Evolutionary conservation across 2,329 filamentous ascomycete species (phyloP).

Genomic region (Lachnellula occidentalis): DNA sequence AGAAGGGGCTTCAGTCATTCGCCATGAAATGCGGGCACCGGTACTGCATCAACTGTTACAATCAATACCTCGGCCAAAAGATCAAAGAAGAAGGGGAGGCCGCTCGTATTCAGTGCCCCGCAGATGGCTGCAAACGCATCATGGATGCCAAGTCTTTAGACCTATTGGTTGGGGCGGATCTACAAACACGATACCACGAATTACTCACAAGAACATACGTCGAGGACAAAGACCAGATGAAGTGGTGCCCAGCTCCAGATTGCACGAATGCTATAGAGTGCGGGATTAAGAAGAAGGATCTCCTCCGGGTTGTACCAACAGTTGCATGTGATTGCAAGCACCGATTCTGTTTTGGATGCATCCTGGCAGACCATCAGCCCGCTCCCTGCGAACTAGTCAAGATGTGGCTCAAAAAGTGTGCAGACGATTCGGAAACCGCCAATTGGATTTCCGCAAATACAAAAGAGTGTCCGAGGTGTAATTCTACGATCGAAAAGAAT

Average conservation of each 20-base stretch:
- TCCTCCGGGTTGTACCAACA: constrained; percentile 80
- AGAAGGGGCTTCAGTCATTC: constrained; percentile 70
- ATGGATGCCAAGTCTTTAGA: constrained; percentile 86
- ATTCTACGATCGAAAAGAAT: constrained; percentile 98
- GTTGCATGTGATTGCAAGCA: constrained; percentile 81
- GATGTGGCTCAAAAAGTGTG: constrained; percentile 96
- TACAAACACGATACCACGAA: constrained; percentile 66
- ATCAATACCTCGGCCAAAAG: constrained; percentile 86
- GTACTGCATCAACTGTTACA: constrained; percentile 89
- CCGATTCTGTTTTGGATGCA: constrained; percentile 93
- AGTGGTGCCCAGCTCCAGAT: constrained; percentile 98
- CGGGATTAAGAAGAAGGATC: constrained; percentile 77
- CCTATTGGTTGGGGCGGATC: constrained; percentile 58
- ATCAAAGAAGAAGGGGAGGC: constrained; percentile 94
- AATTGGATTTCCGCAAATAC: constrained; percentile 99
- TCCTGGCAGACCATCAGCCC: constrained; percentile 83
- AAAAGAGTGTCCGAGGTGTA: constrained; percentile 94
- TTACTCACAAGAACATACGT: constrained; percentile 92
- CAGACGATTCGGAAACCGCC: constrained; percentile 94
- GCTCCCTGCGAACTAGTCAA: constrained; percentile 88
- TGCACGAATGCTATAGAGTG: constrained; percentile 93
- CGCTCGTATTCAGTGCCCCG: constrained; percentile 87
- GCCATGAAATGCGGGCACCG: constrained; percentile 93
- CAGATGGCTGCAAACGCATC: constrained; percentile 80
- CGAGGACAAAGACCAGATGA: constrained; percentile 90